Evolutionary conservation across 768 basidiomycete species (phyloP).

Genomic region (Inosperma sp.): DNA sequence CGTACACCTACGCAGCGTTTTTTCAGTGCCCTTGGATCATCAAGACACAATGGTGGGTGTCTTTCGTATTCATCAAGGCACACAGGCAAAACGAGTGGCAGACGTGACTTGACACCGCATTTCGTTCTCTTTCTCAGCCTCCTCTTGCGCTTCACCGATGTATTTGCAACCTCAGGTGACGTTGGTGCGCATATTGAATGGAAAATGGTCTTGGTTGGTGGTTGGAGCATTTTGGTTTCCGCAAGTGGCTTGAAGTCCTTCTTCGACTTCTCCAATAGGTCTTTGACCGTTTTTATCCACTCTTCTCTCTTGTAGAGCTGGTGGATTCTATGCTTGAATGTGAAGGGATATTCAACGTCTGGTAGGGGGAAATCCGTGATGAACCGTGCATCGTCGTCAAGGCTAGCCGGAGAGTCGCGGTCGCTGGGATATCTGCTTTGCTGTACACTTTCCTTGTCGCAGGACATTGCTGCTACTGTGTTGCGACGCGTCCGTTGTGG

Average conservation of each 20-base stretch:
- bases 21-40: conserved; percentile 40
- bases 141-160: conserved; percentile 14
- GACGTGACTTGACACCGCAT: conserved; percentile 1
- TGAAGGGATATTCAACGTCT: conserved; percentile 47
- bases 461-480: conserved; percentile 19
- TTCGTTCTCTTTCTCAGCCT: conserved; percentile 13
- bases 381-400: conserved; percentile 21
- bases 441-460: conserved; percentile 4
- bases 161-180: not conserved
- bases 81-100: conserved; percentile 20
- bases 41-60: conserved; percentile 7
- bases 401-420: conserved; percentile 13
- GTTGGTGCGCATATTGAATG: not conserved
- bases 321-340: conserved; percentile 65
- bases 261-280: conserved; percentile 48
- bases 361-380: conserved; percentile 41
- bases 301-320: conserved; percentile 59
- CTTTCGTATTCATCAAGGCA: conserved; percentile 20
- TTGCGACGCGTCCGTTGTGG: conserved; percentile 22
- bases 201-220: not conserved
- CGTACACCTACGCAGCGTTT: conserved; percentile 52
- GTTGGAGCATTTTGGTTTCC: conserved; percentile 24
- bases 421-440: conserved; percentile 3
- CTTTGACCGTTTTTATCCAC: conserved; percentile 53
- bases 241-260: conserved; percentile 53